Evolutionary conservation across 495 filamentous ascomycete genomes (phyloP).

Genomic region (Friedmanniomyces endolithicus): DNA sequence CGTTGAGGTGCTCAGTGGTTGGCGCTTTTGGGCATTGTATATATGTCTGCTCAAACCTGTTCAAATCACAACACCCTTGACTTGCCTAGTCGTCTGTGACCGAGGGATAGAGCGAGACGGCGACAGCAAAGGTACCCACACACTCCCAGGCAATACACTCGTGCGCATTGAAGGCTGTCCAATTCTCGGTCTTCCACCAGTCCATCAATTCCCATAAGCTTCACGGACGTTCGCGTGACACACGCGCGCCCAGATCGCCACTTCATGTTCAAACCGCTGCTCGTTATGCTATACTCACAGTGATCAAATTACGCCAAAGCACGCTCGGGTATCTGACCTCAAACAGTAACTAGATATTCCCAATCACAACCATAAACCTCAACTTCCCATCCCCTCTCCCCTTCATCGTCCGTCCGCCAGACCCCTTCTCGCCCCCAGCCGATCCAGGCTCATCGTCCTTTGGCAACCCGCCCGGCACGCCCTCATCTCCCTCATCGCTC

Average conservation of each 20-base stretch:
- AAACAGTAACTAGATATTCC: conserved; percentile 24
- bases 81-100: too few species aligned
- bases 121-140: too few species aligned
- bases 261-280: too few species aligned
- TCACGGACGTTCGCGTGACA: too few species aligned
- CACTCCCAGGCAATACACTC: too few species aligned
- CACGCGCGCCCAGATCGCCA: too few species aligned
- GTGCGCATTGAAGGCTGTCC: too few species aligned
- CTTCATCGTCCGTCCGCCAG: conserved; percentile 9
- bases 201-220: too few species aligned
- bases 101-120: too few species aligned
- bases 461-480: neutral
- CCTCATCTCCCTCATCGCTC: neutral
- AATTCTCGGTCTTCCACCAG: too few species aligned
- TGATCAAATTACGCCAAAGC: neutral
- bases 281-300: neutral
- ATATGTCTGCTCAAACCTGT: neutral
- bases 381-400: conserved; percentile 36
- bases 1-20: neutral
- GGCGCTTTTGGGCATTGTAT: neutral
- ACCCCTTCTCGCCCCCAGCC: neutral
- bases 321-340: neutral
- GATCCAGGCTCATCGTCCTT: conserved; percentile 3
- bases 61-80: too few species aligned
- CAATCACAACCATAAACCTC: conserved; percentile 47